Evolutionary conservation across 2,329 filamentous ascomycete genomes (phyloP), one percentile per base, ranked within the genome.

Genomic region (Ophiostoma novo-ulmi): DNA sequence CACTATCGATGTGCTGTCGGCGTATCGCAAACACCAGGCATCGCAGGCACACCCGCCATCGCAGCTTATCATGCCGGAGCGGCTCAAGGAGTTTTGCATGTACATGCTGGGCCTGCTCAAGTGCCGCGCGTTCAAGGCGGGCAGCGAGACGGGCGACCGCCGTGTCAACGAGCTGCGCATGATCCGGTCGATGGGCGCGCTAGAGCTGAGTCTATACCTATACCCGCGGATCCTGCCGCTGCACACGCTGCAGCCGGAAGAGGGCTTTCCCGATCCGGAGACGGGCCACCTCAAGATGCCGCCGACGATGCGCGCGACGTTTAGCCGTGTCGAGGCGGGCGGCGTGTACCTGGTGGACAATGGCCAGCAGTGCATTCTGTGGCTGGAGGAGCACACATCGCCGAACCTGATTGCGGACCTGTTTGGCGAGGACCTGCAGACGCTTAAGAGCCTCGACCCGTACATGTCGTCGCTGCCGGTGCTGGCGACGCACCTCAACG

Each of bases 261-360:
- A 98, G 75, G 94, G 95, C 11, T 99, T 98, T 78, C 88, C 94
- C n/a, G 94, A 97, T 76, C 76, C 86, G 14, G 89, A 93, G 77
- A 93, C 92, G 4, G 94, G 94, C 17, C 91, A 97, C 74, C 84
- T 99, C 58, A 89, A 89, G 77, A 89, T 99, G 81, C 95, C 95
- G 2, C 88, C 91, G 0, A 82, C 89, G 8, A 83, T 96, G 70
- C 91, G 95, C 41, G 90, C 93, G 11, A 94, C 91, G 0, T 99
- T 97, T 80, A 88, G 90, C 13, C 89, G 91, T 61, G 89, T 98
- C 64, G 94, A 99, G 80, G 90, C 96, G 70, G 95, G 95, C 38
- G 95, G 95, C 41, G 95, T 91, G 0, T 99, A 99, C 78, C 82
- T 99, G 22, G 90, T 99, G 31, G 95, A 99, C 79, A 97, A 98